A percentile compares a stretch with the other conserved stretches of the same genome.
Evolutionary conservation across 768 basidiomycete genomes (phyloP).

Genomic region (Suillus sp.): DNA sequence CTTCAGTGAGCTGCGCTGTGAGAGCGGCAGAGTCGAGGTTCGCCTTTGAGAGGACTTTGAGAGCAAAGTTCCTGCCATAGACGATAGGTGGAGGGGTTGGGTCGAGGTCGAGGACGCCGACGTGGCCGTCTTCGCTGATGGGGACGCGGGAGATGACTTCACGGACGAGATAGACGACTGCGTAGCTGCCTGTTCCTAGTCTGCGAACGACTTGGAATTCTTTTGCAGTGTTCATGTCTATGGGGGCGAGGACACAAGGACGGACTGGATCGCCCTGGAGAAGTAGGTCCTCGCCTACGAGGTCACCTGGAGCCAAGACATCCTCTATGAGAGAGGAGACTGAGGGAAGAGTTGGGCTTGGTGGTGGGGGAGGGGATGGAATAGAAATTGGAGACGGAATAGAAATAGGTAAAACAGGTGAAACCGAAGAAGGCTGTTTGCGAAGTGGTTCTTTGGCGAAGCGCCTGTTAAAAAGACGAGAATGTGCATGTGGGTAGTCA

Average conservation of each 20-base stretch:
- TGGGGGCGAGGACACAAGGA: constrained; percentile 46
- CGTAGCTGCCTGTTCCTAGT: constrained; percentile 89
- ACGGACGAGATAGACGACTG: constrained; percentile 90
- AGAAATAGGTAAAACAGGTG: constrained; percentile 21
- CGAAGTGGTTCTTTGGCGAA: constrained; percentile 36
- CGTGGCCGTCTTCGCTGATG: constrained; percentile 48
- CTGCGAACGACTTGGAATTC: constrained; percentile 85
- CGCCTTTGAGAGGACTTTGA: constrained; percentile 95
- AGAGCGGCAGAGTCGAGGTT: constrained; percentile 89
- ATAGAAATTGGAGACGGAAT: constrained; percentile 30
- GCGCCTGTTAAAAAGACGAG: constrained; percentile 38
- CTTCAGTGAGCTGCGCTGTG: constrained; percentile 90
- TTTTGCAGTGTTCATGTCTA: constrained; percentile 44
- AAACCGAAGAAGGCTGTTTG: constrained; percentile 9
- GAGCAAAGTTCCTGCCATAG: constrained; percentile 86
- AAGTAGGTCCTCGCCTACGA: constrained; percentile 65
- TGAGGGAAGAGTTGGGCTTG: constrained; percentile 30
- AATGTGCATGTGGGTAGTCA: constrained; percentile 25
- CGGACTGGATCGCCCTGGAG: constrained; percentile 70
- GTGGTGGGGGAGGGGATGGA: constrained; percentile 36
- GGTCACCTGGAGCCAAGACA: constrained; percentile 71
- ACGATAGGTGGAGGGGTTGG: constrained; percentile 39
- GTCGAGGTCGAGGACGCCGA: constrained; percentile 59
- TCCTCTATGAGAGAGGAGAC: constrained; percentile 42
- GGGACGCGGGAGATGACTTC: constrained; percentile 51